phyloP scores from a whole-genome alignment of 1,139 yeast species.

The Groenewaldozyma auringiensis region DNA sequence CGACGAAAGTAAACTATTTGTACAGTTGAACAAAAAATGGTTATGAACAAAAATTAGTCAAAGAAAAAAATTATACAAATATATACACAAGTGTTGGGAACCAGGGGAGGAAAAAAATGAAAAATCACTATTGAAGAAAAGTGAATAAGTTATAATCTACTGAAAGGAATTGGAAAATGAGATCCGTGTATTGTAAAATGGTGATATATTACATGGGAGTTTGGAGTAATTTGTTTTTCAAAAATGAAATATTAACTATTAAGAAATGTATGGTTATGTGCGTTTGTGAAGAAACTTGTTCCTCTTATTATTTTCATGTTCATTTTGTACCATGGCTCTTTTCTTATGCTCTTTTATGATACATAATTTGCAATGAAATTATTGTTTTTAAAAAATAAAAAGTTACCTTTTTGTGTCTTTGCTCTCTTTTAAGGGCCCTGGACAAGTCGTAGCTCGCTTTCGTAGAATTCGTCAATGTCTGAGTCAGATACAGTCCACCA shows the following conservation, averaged over 20 bases:
- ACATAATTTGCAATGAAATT: background rate
- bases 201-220: no score
- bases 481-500: background rate
- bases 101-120: background rate
- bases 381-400: background rate
- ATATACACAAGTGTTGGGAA: background rate
- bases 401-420: background rate
- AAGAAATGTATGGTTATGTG: no score
- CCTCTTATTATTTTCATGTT: no score
- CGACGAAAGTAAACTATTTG: slow-evolving; percentile 75
- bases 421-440: background rate
- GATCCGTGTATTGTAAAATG: no score
- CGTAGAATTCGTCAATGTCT: background rate
- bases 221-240: no score
- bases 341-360: background rate
- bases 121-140: no score
- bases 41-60: background rate
- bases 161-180: no score
- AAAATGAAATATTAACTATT: no score
- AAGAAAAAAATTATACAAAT: background rate
- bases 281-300: no score
- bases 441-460: background rate
- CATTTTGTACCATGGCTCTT: no score
- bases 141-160: background rate
- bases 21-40: background rate